Evolutionary conservation across 2,329 filamentous ascomycete genomes (phyloP).

Genomic region (Ramularia collo-cygni): DNA sequence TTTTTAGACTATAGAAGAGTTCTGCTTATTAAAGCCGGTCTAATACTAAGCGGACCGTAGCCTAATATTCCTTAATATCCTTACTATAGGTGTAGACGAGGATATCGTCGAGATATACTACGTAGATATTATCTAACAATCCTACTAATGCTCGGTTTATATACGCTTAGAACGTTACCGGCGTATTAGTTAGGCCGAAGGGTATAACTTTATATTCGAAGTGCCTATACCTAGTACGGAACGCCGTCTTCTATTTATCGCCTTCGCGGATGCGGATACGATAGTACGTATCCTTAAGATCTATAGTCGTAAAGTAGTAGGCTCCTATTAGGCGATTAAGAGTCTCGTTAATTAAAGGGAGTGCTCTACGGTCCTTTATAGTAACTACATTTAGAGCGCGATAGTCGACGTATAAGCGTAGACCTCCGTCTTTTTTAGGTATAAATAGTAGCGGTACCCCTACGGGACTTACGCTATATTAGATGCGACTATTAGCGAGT

Average conservation of each 20-base stretch:
- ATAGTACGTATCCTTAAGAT: constrained; percentile 16
- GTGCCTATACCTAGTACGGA: constrained; percentile 6
- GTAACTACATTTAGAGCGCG: neutral
- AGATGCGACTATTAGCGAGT: too few species aligned
- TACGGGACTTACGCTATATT: too few species aligned
- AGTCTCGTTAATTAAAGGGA: neutral
- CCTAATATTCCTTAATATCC: too few species aligned
- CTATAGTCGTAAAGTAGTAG: constrained; percentile 10
- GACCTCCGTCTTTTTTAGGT: neutral
- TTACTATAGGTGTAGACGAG: constrained; percentile 23
- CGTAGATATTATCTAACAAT: constrained; percentile 19
- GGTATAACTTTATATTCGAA: constrained; percentile 10
- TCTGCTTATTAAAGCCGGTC: too few species aligned
- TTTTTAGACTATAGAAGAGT: too few species aligned
- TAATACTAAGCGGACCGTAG: too few species aligned
- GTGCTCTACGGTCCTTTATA: neutral
- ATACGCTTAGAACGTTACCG: constrained; percentile 4
- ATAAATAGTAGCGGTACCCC: neutral
- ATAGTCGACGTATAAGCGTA: neutral
- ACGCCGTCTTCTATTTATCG: constrained; percentile 8
- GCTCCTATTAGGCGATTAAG: neutral
- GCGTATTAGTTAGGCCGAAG: constrained; percentile 4
- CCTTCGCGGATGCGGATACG: constrained; percentile 3
- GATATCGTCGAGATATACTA: constrained; percentile 22
- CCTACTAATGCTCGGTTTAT: constrained; percentile 20